These are phyloP conservation scores for Ceratobasidium sp. DNA, from an alignment of 1,284 basidiomycete genomes.

Conservation along the genomic window DNA sequence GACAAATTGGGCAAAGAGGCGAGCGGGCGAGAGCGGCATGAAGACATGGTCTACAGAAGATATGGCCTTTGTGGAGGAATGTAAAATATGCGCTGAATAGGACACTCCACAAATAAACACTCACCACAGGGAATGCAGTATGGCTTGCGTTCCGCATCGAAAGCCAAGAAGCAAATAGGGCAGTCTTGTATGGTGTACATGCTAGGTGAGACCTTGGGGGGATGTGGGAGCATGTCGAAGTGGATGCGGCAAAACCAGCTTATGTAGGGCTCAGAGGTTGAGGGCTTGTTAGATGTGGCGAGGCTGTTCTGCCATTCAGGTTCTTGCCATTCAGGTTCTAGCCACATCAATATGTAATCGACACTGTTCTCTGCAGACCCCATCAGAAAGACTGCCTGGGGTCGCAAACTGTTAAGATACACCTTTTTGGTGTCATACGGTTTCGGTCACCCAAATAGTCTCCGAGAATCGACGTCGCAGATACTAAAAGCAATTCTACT, in stretches of 20 bases:
- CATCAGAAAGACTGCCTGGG: not conserved
- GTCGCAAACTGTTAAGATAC: too few relatives aligned
- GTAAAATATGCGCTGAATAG: not conserved
- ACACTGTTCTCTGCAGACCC: not conserved
- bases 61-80: not conserved
- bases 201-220: not conserved
- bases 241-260: not conserved
- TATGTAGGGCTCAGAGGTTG: not conserved
- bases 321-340: not conserved
- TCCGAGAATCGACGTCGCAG: too few relatives aligned
- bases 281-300: not conserved
- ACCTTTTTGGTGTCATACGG: too few relatives aligned
- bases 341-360: not conserved
- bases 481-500: too few relatives aligned
- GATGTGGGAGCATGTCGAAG: not conserved
- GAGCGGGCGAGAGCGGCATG: not conserved
- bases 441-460: too few relatives aligned
- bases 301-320: too few relatives aligned
- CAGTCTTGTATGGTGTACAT: conserved; percentile 19
- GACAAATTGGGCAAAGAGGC: not conserved
- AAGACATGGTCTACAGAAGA: not conserved
- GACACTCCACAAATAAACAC: not conserved
- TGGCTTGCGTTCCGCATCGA: not conserved
- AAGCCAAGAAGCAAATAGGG: not conserved
- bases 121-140: conserved; percentile 7